Evolutionary conservation across 805 yeast genomes (phyloP), one percentile per base, ranked within the genome.

Genomic region (Lachancea sp.): DNA sequence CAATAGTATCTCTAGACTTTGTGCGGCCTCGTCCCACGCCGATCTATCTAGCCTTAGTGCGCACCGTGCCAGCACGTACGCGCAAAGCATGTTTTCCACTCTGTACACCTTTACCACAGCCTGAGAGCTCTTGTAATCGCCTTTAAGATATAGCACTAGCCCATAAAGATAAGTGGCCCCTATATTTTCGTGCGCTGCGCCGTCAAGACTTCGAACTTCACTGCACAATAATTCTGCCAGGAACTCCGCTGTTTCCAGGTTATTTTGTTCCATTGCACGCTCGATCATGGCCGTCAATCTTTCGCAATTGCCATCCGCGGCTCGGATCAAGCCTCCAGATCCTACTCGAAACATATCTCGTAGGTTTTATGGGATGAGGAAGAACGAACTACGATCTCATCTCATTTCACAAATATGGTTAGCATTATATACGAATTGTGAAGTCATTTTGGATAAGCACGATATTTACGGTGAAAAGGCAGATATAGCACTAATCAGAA

Each of bases 141-240:
- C 68, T 45, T 71, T 75, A 42, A 79, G 76, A 52, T 64, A 78
- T 40, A 83, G 68, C 1, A 83, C 78, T 28, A 83, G 64, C 12
- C 84, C 86, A 55, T 83, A 79, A 29, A 88, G 64, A 58, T 86
- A 83, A 3, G 75, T 56, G 8, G 89, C 73, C 40, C 80, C 85
- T 5, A 72, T 58, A 5, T 69, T 60, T 13, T 37, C 45, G 29
- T 34, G 29, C 25, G 15, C 28, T 11, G 33, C 34, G n/a, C 38
- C 29, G 8, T 47, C 53, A 29, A 48, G 35, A 6, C 46, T 43
- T 18, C 43, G 44, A 28, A 56, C 52, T n/a, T 76, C 73, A 2
- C 95, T 86, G 24, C 83, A 62, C 17, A 87, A 67, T 48, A 95
- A 69, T 58, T 92, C 97, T 13, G 88, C 77, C 4, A 90, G 80